phyloP scores from a whole-genome alignment of 805 yeast species.

The Yarrowia phangngaensis region DNA sequence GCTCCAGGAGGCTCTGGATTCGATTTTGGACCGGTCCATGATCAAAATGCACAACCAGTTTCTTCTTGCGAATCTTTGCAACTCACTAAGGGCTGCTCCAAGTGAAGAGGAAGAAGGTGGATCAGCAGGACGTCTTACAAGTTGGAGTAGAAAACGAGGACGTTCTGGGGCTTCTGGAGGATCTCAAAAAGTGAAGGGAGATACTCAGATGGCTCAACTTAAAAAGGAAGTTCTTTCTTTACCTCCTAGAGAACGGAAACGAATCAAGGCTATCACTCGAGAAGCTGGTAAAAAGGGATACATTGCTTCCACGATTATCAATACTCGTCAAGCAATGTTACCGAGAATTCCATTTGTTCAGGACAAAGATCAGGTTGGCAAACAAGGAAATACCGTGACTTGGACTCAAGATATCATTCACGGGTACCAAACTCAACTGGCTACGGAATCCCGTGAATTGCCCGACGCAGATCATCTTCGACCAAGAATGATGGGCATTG shows the following conservation, averaged over 20 bases:
- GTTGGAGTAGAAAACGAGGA: slow-evolving; percentile 50
- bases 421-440: slow-evolving; percentile 75
- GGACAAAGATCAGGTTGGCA: slow-evolving; percentile 35
- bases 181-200: slow-evolving; percentile 36
- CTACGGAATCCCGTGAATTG: slow-evolving; percentile 71
- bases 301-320: slow-evolving; percentile 39
- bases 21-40: slow-evolving; percentile 51
- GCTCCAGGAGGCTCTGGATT: slow-evolving; percentile 54
- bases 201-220: slow-evolving; percentile 71
- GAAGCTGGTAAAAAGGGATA: slow-evolving; percentile 73
- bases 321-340: slow-evolving; percentile 50
- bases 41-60: slow-evolving; percentile 76
- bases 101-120: slow-evolving; percentile 43
- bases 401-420: slow-evolving; percentile 93
- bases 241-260: slow-evolving; percentile 76
- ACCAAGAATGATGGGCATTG: slow-evolving; percentile 69
- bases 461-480: slow-evolving; percentile 74
- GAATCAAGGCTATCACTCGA: slow-evolving; percentile 76
- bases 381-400: slow-evolving; percentile 42
- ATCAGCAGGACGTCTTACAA: slow-evolving; percentile 37
- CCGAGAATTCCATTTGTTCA: slow-evolving; percentile 78
- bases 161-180: slow-evolving; percentile 51
- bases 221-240: slow-evolving; percentile 83
- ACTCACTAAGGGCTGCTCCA: slow-evolving; percentile 74
- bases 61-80: slow-evolving; percentile 75